Percentiles rank a stretch among this genome's conserved stretches.
phyloP scores from a whole-genome alignment of 371 early-diverging fungal genomes.

The Lichtheimia hyalospora region DNA sequence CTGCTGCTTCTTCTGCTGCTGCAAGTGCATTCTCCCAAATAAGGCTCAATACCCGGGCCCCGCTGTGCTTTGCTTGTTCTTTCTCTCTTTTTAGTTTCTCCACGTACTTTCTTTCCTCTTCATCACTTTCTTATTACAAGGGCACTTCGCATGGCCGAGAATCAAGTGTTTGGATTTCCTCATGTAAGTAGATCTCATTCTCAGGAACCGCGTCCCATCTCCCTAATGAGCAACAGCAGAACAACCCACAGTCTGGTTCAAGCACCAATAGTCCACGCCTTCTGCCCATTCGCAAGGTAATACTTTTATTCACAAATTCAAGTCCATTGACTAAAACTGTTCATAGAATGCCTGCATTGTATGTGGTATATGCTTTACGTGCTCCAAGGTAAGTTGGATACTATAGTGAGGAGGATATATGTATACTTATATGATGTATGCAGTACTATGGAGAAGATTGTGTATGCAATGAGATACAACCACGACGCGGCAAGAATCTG shows the following conservation, averaged over 20 bases:
- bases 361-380: constrained; percentile 52
- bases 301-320: too few species aligned
- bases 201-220: not conserved
- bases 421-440: not conserved
- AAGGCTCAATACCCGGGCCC: constrained; percentile 1
- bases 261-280: constrained; percentile 7
- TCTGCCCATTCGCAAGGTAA: constrained; percentile 31
- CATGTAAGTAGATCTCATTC: not conserved
- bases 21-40: not conserved
- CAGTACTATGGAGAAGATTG: constrained; percentile 48
- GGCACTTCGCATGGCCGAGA: constrained; percentile 7
- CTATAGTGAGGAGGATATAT: not conserved
- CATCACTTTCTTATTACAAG: not conserved
- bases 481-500: constrained; percentile 50
- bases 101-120: constrained; percentile 7
- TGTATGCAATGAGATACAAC: constrained; percentile 45
- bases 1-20: too few species aligned
- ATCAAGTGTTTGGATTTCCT: constrained; percentile 5
- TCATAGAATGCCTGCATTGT: constrained; percentile 51
- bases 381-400: constrained; percentile 32
- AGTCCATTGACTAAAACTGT: not conserved
- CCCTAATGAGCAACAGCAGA: constrained; percentile 19
- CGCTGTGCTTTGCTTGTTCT: constrained; percentile 15
- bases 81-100: constrained; percentile 7
- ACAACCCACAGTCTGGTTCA: constrained; percentile 16